Evolutionary conservation across 306 rosid genomes (phyloP).

Genomic region (Dalbergia oliveri): DNA sequence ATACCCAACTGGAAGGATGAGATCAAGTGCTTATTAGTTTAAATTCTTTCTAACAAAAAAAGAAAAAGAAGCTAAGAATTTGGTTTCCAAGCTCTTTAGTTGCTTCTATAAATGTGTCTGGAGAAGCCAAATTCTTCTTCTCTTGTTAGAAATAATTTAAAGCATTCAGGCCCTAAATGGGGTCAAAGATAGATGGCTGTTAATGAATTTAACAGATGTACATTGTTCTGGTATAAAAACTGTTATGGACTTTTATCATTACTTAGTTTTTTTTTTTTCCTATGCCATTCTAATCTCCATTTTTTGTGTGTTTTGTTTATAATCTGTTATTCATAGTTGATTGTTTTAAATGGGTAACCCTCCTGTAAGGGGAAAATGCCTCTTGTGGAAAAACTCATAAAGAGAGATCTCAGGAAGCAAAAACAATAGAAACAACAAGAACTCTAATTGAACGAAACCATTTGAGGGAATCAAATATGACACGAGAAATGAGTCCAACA

Average conservation of each 20-base stretch:
- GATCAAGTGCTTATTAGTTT: neutral
- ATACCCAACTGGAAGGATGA: neutral
- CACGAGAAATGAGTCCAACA: constrained; percentile 23
- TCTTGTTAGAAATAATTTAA: too few species aligned
- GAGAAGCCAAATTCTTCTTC: too few species aligned
- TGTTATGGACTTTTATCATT: neutral
- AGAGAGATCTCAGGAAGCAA: constrained; percentile 46
- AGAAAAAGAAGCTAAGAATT: too few species aligned
- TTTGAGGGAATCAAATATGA: constrained; percentile 20
- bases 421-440: constrained; percentile 27
- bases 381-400: constrained; percentile 28
- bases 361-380: constrained; percentile 39
- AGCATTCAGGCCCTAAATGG: neutral
- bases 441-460: constrained; percentile 33
- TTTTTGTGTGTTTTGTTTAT: neutral
- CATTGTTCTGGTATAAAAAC: constrained; percentile 2
- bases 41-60: too few species aligned
- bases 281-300: neutral
- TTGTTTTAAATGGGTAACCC: constrained; percentile 15
- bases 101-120: too few species aligned
- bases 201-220: neutral
- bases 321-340: neutral
- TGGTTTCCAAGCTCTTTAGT: too few species aligned
- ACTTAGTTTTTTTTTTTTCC: neutral
- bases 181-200: neutral